Conservation (phyloP, 75 land plant species). For the Pinus albicaulis region DNA sequence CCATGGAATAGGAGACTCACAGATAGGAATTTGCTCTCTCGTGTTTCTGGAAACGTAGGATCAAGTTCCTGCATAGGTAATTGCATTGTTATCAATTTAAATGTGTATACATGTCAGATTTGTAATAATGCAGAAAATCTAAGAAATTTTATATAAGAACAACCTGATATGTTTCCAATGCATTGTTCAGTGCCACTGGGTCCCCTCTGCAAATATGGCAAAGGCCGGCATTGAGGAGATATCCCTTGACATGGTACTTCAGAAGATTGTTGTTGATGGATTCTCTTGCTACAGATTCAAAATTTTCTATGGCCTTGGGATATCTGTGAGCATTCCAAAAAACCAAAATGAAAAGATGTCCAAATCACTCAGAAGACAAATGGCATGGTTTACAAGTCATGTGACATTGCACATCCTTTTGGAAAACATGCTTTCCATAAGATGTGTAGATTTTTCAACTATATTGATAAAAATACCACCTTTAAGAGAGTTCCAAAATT, state of each 20-base stretch:
- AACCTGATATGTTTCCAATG: constrained; percentile 90
- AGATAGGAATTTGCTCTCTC: constrained; percentile 75
- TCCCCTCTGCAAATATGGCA: constrained; percentile 87
- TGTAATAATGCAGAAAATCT: not conserved
- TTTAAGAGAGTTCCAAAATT: not conserved
- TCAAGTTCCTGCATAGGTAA: constrained; percentile 74
- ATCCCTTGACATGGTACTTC: constrained; percentile 92
- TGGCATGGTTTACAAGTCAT: not conserved
- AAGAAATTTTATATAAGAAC: constrained; percentile 7
- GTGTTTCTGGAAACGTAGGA: constrained; percentile 86
- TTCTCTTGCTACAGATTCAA: constrained; percentile 78
- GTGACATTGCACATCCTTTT: not conserved
- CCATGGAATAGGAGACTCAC: constrained; percentile 33
- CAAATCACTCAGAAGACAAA: not conserved
- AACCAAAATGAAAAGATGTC: not conserved
- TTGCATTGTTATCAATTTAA: not conserved
- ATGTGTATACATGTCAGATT: not conserved
- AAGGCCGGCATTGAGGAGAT: constrained; percentile 90
- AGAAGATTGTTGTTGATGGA: constrained; percentile 75
- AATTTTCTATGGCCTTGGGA: constrained; percentile 78
- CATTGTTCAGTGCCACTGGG: constrained; percentile 72
- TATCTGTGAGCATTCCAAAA: constrained; percentile 42
- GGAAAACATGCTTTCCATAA: not conserved
- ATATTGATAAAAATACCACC: not conserved
- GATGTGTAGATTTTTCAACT: not conserved